These are phyloP conservation scores for Tolypocladium pustulatum DNA, from an alignment of 2,329 filamentous ascomycete species.

Conservation along the genomic window DNA sequence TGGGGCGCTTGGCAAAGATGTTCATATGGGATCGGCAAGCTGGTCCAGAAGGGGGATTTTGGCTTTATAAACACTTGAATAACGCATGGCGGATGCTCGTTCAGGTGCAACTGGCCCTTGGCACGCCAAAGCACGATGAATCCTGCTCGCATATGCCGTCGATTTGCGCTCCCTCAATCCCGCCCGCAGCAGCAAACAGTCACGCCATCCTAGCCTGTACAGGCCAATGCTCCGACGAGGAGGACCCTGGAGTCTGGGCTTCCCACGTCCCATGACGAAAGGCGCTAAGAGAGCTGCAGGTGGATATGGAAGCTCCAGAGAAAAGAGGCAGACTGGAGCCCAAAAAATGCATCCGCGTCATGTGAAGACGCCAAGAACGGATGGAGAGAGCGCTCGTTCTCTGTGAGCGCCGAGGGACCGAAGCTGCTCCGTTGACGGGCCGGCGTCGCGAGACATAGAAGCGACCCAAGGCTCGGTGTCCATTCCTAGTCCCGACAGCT, in stretches of 20 bases:
- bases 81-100: too few species aligned
- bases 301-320: background rate
- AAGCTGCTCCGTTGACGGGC: background rate
- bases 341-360: background rate
- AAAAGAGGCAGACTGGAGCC: background rate
- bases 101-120: too few species aligned
- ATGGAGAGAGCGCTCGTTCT: background rate
- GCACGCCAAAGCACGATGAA: too few species aligned
- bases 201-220: background rate
- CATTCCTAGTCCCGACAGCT: background rate
- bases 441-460: background rate
- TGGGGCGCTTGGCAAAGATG: too few species aligned
- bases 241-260: background rate
- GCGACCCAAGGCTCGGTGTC: too few species aligned
- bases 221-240: background rate
- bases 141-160: background rate
- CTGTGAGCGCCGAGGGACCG: background rate
- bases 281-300: background rate
- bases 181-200: background rate
- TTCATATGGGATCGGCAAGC: too few species aligned
- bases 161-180: background rate
- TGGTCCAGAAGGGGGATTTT: too few species aligned
- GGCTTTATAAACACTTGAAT: too few species aligned
- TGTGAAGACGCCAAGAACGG: background rate
- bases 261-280: background rate